These are phyloP conservation scores for Massospora cicadina DNA, from an alignment of 371 early-diverging fungal genomes.

Conservation along the genomic window DNA sequence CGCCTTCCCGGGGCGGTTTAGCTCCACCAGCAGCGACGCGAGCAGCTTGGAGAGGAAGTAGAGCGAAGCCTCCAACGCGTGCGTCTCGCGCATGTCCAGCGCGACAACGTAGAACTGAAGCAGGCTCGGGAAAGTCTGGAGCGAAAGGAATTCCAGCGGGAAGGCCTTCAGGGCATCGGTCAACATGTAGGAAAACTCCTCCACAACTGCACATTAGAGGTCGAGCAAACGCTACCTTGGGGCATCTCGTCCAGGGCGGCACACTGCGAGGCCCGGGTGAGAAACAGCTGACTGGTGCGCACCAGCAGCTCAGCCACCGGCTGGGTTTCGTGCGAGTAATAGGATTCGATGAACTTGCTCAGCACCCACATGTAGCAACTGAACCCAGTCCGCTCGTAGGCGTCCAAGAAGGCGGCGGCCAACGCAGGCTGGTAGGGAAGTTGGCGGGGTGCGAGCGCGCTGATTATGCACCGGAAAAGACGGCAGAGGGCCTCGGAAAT, in stretches of 20 bases:
- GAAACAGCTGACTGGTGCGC: not conserved
- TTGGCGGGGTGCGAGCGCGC: not conserved
- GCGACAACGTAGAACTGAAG: slow-evolving; percentile 4
- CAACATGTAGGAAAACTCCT: not conserved
- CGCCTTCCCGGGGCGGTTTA: not conserved
- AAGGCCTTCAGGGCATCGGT: not conserved
- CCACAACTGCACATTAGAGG: not conserved
- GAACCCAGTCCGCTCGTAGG: not conserved
- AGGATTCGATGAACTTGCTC: slow-evolving; percentile 20
- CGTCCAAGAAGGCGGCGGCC: not conserved
- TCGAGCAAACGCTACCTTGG: not conserved
- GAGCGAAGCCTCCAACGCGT: not conserved
- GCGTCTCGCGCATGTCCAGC: slow-evolving; percentile 4
- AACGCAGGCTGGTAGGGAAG: not conserved
- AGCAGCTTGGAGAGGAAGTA: not conserved
- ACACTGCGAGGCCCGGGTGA: not conserved
- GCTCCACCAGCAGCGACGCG: not conserved
- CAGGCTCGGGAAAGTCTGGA: not conserved
- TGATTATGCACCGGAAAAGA: not conserved
- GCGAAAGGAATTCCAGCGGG: not conserved
- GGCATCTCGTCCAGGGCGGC: not conserved
- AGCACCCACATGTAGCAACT: slow-evolving; percentile 52
- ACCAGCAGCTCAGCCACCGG: not conserved
- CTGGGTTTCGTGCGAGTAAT: not conserved
- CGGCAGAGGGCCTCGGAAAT: not conserved